These are phyloP conservation scores for Chrysoporthe austroafricana DNA, from an alignment of 2,329 filamentous ascomycete genomes.

Conservation along the genomic window DNA sequence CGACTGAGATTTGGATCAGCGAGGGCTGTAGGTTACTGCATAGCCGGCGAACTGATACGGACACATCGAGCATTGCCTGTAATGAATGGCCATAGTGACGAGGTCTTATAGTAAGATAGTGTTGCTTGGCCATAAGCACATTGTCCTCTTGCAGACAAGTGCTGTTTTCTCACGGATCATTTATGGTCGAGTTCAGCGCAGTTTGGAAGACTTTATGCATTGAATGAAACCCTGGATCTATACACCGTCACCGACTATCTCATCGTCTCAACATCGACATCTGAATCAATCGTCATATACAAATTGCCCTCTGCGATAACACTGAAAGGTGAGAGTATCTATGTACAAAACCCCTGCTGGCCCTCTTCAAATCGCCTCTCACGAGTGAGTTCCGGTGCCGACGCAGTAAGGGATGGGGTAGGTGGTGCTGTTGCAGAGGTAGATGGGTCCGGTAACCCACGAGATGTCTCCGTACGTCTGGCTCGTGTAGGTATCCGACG, in stretches of 20 bases:
- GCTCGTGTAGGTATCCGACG: constrained; percentile 40
- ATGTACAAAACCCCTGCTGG: background rate
- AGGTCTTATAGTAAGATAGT: no score
- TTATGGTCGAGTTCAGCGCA: no score
- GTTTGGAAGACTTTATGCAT: no score
- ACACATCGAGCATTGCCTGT: background rate
- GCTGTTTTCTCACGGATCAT: no score
- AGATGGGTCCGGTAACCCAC: constrained; percentile 46
- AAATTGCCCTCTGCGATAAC: background rate
- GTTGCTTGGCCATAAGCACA: no score
- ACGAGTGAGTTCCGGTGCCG: constrained; percentile 37
- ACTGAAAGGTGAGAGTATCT: background rate
- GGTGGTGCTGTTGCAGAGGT: constrained; percentile 41
- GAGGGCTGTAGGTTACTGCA: background rate
- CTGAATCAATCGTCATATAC: background rate
- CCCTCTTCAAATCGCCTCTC: background rate
- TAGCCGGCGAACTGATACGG: background rate
- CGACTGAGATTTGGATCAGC: background rate
- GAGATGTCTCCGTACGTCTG: constrained; percentile 38
- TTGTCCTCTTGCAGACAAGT: no score
- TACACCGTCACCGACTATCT: no score
- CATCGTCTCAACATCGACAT: no score
- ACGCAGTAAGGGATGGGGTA: constrained; percentile 44
- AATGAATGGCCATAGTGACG: no score
- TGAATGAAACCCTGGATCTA: no score